Base-by-base conservation (phyloP, 1,139 yeast species). In the Magnusiomyces suaveolens region DNA sequence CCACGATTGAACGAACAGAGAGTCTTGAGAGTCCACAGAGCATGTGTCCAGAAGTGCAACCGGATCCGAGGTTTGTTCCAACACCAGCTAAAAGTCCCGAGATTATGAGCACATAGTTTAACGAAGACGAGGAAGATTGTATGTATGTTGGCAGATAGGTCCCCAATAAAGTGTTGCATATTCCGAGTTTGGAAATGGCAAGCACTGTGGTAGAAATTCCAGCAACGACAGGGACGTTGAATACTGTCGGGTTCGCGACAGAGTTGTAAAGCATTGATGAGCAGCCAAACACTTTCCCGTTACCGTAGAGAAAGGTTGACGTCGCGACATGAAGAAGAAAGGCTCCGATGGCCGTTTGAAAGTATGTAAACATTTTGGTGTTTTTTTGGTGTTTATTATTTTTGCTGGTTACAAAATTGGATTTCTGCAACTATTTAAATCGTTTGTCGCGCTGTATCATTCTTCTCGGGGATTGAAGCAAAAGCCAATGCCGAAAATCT, bases 11-110 rank as follows among this genome's bases (percentile, higher is more conserved):
- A 55, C 80, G 65, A 52, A 64, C 51, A 48, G 79, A 66, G 8
- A 74, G 59, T 46, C 80, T 65, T 2, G 79, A 72, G 18, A 76
- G 53, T 0, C 81, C 81, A 24, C 69, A 66, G 6, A 77, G 66
- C 78, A 77, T 74, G 57, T 77, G 81, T 4, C 81, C 81, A 0
- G 79, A 75, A 1, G 81, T 77, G 56, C 81, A 77, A 0, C 80
- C 81, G 24, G 71, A 65, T 0, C 78, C 80, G 39, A 69, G 62
- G 47, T 69, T 68, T 0, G 80, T 72, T 1, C 81, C 81, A 0
- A 72, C 32, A 0, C 81, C 81, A 1, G 72, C 76, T 1, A 76
- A 60, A 0, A 69, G 53, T 0, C 79, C 79, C 0, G 76, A 63
- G 26, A 56, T 21, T 12, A 57, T n/a, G n/a, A n/a, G n/a, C n/a